Percentiles rank a stretch among this genome's conserved stretches.
These are phyloP conservation scores for Phytopythium oedochilum DNA, from an alignment of 352 stramenopile genomes.

Conservation along the genomic window DNA sequence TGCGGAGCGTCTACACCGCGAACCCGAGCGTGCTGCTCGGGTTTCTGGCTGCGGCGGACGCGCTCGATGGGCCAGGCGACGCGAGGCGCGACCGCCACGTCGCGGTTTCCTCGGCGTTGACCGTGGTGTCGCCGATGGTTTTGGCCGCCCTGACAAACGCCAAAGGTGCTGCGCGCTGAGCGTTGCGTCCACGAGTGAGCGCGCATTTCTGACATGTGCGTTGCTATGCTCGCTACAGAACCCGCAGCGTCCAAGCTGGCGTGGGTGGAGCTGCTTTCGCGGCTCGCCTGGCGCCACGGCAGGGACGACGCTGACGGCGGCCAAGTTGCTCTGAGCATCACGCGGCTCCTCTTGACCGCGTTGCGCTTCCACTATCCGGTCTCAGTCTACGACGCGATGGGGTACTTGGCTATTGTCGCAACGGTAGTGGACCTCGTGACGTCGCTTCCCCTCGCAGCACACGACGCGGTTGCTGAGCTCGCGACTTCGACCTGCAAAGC, in stretches of 20 bases:
- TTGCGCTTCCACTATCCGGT: constrained; percentile 25
- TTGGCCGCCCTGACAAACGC: constrained; percentile 26
- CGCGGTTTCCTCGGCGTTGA: constrained; percentile 9
- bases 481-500: constrained; percentile 9
- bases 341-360: constrained; percentile 24
- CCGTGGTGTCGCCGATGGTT: constrained; percentile 24
- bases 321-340: constrained; percentile 5
- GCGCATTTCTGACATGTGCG: not conserved
- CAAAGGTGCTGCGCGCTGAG: constrained; percentile 7
- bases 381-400: constrained; percentile 10
- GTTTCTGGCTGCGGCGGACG: constrained; percentile 29
- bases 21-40: constrained; percentile 33
- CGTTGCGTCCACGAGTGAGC: not conserved
- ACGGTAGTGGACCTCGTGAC: constrained; percentile 38
- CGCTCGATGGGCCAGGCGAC: constrained; percentile 10
- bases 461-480: not conserved
- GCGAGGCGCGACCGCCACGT: not conserved
- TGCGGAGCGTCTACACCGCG: constrained; percentile 36
- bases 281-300: constrained; percentile 32
- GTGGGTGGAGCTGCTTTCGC: constrained; percentile 31
- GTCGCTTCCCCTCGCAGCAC: constrained; percentile 4
- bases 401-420: constrained; percentile 30
- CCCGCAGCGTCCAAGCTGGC: constrained; percentile 18
- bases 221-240: constrained; percentile 4
- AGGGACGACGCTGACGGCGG: not conserved